Evolutionary conservation across 2,329 filamentous ascomycete species (phyloP).

Genomic region (Colletotrichum brevisporum): DNA sequence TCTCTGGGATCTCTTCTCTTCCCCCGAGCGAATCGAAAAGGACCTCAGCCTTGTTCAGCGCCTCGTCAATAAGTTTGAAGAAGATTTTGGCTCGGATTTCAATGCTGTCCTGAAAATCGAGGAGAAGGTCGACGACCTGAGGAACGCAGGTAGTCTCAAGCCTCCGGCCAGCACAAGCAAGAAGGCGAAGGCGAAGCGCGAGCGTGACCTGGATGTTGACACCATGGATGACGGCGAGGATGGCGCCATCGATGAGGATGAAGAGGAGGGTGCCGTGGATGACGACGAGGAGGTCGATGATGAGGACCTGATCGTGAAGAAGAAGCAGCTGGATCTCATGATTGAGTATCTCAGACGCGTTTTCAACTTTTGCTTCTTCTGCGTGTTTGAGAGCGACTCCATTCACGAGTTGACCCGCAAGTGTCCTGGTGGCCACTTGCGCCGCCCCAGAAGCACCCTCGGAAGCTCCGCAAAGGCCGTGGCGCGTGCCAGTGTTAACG

Average conservation of each 20-base stretch:
- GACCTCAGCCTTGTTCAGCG: slow-evolving; percentile 88
- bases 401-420: slow-evolving; percentile 96
- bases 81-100: slow-evolving; percentile 82
- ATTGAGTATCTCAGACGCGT: slow-evolving; percentile 97
- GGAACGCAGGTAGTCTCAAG: slow-evolving; percentile 82
- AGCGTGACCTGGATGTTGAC: slow-evolving; percentile 71
- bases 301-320: slow-evolving; percentile 89
- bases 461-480: slow-evolving; percentile 83
- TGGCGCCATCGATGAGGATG: slow-evolving; percentile 80
- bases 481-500: slow-evolving; percentile 85
- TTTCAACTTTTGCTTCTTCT: slow-evolving; percentile 99
- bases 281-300: slow-evolving; percentile 90
- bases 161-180: slow-evolving; percentile 69
- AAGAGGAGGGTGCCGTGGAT: slow-evolving; percentile 83
- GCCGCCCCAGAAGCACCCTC: slow-evolving; percentile 88
- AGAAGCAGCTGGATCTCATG: slow-evolving; percentile 95
- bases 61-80: slow-evolving; percentile 86
- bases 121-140: slow-evolving; percentile 86
- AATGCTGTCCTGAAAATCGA: slow-evolving; percentile 87
- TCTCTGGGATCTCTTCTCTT: slow-evolving; percentile 95
- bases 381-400: slow-evolving; percentile 98
- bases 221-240: slow-evolving; percentile 74
- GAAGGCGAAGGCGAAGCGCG: slow-evolving; percentile 70
- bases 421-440: slow-evolving; percentile 96
- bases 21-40: slow-evolving; percentile 92